phyloP scores from a whole-genome alignment of 2,329 filamentous ascomycete genomes.

The Hypoxylon sp. region DNA sequence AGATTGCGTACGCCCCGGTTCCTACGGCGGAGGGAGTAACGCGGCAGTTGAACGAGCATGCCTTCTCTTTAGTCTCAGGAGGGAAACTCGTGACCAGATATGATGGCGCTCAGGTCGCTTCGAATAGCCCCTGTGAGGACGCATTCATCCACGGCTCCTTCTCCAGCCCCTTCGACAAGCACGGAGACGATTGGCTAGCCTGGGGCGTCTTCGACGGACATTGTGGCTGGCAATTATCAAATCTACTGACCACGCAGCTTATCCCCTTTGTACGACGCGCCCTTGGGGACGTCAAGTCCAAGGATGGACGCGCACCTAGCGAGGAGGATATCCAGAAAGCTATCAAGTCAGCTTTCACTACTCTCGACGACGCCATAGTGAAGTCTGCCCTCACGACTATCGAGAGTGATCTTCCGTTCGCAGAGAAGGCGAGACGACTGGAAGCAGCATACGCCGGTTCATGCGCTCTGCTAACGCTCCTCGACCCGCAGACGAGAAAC shows the following conservation, averaged over 20 bases:
- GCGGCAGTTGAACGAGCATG: conserved; percentile 51
- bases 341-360: conserved; percentile 58
- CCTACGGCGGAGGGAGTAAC: conserved; percentile 51
- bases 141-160: conserved; percentile 55
- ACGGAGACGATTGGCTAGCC: conserved; percentile 50
- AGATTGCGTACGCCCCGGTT: conserved; percentile 46
- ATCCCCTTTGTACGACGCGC: conserved; percentile 52
- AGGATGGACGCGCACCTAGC: conserved; percentile 31
- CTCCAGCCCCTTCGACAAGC: conserved; percentile 46
- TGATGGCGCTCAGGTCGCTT: conserved; percentile 54
- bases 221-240: conserved; percentile 56
- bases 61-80: conserved; percentile 40
- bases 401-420: conserved; percentile 52
- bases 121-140: conserved; percentile 56
- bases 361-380: conserved; percentile 56
- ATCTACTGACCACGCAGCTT: conserved; percentile 52
- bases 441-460: conserved; percentile 53
- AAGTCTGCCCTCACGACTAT: conserved; percentile 49
- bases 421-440: conserved; percentile 51
- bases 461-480: conserved; percentile 66
- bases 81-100: conserved; percentile 49
- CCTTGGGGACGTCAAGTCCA: conserved; percentile 41
- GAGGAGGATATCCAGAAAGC: conserved; percentile 53
- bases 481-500: conserved; percentile 66
- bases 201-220: conserved; percentile 57